A percentile compares a stretch with the other conserved stretches of the same genome.
These are phyloP conservation scores for Pseudomassariella vexata DNA, from an alignment of 2,329 filamentous ascomycete species.

Conservation along the genomic window DNA sequence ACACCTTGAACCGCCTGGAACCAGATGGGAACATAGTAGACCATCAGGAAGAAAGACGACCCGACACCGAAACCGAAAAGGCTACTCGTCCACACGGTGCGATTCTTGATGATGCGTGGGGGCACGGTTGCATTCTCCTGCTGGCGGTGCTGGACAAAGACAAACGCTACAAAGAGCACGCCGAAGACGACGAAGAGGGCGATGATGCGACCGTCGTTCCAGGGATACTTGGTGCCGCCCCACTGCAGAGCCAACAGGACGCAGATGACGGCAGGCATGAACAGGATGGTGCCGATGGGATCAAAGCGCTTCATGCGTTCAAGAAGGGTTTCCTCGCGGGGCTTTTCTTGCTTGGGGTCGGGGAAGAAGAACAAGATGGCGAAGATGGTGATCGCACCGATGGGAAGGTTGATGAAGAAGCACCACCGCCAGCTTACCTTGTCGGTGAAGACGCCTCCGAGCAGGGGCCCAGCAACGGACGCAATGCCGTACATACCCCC, in stretches of 20 bases:
- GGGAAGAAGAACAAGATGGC: conserved; percentile 20
- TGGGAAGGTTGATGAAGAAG: conserved; percentile 25
- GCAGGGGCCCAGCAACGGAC: conserved; percentile 22
- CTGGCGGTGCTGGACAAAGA: conserved; percentile 27
- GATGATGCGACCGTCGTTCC: conserved; percentile 27
- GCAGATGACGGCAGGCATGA: conserved; percentile 31
- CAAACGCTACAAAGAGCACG: conserved; percentile 25
- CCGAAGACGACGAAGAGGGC: conserved; percentile 25
- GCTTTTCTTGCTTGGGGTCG: conserved; percentile 7
- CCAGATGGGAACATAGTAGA: conserved; percentile 28
- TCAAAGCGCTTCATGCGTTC: conserved; percentile 20
- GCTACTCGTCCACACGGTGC: conserved; percentile 24
- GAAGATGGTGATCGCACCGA: conserved; percentile 20
- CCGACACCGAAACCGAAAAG: conserved; percentile 29
- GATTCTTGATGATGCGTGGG: conserved; percentile 29
- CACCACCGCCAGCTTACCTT: conserved; percentile 27
- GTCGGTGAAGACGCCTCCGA: conserved; percentile 26
- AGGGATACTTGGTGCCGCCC: conserved; percentile 31
- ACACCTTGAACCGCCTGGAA: conserved; percentile 26
- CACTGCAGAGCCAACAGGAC: conserved; percentile 42
- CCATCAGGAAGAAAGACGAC: conserved; percentile 20
- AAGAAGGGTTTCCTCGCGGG: conserved; percentile 8
- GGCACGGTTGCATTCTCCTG: conserved; percentile 33
- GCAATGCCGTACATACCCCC: conserved; percentile 34
- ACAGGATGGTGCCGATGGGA: conserved; percentile 18